phyloP scores from a whole-genome alignment of 257 asterid species.

The Lycium barbarum region DNA sequence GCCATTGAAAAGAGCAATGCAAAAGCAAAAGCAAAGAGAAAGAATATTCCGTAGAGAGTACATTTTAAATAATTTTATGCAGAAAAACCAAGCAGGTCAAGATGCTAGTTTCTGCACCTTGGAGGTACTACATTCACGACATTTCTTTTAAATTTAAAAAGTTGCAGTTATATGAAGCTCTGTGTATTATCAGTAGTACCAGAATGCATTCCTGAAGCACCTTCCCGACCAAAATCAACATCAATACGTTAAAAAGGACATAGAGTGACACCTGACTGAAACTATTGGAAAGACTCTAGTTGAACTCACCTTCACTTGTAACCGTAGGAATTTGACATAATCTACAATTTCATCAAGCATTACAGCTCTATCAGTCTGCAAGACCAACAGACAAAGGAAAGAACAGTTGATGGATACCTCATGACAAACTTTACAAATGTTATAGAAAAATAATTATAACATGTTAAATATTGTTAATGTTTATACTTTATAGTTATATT shows the following conservation, averaged over 20 bases:
- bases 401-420: background rate
- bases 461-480: background rate
- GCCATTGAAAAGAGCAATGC: background rate
- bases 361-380: constrained; percentile 96
- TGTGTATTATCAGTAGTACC: background rate
- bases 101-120: constrained; percentile 22
- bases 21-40: background rate
- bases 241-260: background rate
- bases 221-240: background rate
- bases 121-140: background rate
- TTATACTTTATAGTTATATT: background rate
- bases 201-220: background rate
- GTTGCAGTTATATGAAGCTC: background rate
- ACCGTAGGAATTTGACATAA: constrained; percentile 94
- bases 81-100: background rate
- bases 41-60: background rate
- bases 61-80: background rate
- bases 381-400: constrained; percentile 18
- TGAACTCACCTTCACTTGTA: constrained; percentile 85
- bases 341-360: constrained; percentile 98
- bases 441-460: background rate
- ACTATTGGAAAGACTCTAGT: background rate
- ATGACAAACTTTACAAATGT: background rate
- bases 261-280: background rate
- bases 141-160: background rate